Conservation (phyloP, 345 rosid genomes). For the Heritiera fomes region DNA sequence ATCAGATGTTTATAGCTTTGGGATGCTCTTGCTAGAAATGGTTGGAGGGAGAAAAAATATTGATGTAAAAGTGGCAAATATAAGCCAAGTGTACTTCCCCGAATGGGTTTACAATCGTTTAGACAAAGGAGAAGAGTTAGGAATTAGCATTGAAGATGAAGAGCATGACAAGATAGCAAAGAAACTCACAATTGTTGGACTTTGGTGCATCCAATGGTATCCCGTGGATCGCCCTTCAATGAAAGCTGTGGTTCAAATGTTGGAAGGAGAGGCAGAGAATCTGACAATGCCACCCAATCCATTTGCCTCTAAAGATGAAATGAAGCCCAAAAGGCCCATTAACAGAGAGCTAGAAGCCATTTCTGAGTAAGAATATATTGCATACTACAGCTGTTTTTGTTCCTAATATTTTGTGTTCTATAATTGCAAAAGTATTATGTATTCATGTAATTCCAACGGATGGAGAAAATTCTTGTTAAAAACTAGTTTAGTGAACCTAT, state of each 20-base stretch:
- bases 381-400: neutral
- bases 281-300: slow-evolving; percentile 18
- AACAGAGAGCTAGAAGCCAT: slow-evolving; percentile 8
- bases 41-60: slow-evolving; percentile 31
- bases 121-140: slow-evolving; percentile 16
- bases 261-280: slow-evolving; percentile 21
- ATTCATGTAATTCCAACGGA: neutral
- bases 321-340: neutral
- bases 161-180: slow-evolving; percentile 21
- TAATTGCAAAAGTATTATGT: neutral
- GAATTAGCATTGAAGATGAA: slow-evolving; percentile 14
- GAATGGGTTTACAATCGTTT: slow-evolving; percentile 26
- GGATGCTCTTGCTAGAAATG: slow-evolving; percentile 28
- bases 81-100: slow-evolving; percentile 25
- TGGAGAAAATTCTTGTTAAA: neutral
- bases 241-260: slow-evolving; percentile 31
- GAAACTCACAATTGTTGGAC: neutral
- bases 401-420: neutral
- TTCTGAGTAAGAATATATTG: neutral
- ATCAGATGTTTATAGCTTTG: slow-evolving; percentile 21
- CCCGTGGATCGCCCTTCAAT: slow-evolving; percentile 28
- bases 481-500: too few relatives aligned
- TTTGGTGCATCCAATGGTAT: slow-evolving; percentile 31
- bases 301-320: slow-evolving; percentile 19
- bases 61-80: slow-evolving; percentile 5